These are phyloP conservation scores for Leptographium lundbergii DNA, from an alignment of 2,329 filamentous ascomycete species.

Conservation along the genomic window DNA sequence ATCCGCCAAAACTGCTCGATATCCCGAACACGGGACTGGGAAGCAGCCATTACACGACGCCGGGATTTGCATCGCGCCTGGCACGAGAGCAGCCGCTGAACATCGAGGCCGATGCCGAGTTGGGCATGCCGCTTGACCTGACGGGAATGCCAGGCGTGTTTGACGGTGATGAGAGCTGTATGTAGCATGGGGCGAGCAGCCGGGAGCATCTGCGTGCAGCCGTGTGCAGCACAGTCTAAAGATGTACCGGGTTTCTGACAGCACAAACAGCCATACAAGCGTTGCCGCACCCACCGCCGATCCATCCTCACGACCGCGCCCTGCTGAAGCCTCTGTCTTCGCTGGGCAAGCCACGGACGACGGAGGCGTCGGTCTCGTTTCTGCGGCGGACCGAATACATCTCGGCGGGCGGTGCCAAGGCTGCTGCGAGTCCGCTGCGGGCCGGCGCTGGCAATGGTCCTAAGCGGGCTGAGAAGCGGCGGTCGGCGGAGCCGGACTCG, in stretches of 20 bases:
- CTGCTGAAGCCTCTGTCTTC: constrained; percentile 75
- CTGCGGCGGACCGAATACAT: constrained; percentile 95
- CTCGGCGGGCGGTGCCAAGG: constrained; percentile 44
- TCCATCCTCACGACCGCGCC: constrained; percentile 74
- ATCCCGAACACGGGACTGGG: constrained; percentile 88
- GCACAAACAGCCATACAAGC: constrained; percentile 61
- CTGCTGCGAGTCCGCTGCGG: constrained; percentile 10
- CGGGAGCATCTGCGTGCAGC: not conserved
- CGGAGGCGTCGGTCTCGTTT: constrained; percentile 76
- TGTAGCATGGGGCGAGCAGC: constrained; percentile 4
- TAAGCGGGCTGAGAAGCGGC: constrained; percentile 30
- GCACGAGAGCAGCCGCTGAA: constrained; percentile 87
- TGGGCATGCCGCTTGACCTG: constrained; percentile 93
- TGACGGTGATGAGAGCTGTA: constrained; percentile 88
- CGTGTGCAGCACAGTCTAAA: not conserved
- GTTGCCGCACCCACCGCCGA: constrained; percentile 52
- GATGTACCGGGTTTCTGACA: not conserved
- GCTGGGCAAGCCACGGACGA: constrained; percentile 70
- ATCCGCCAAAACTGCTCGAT: constrained; percentile 90
- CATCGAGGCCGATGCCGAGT: constrained; percentile 92
- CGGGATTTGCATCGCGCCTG: constrained; percentile 78
- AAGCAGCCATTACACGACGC: constrained; percentile 77
- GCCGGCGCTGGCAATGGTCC: constrained; percentile 5
- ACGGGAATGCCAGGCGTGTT: constrained; percentile 93
- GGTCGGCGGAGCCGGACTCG: constrained; percentile 26